phyloP scores from a whole-genome alignment of 2,329 filamentous ascomycete species.

The Penicillium sp. region DNA sequence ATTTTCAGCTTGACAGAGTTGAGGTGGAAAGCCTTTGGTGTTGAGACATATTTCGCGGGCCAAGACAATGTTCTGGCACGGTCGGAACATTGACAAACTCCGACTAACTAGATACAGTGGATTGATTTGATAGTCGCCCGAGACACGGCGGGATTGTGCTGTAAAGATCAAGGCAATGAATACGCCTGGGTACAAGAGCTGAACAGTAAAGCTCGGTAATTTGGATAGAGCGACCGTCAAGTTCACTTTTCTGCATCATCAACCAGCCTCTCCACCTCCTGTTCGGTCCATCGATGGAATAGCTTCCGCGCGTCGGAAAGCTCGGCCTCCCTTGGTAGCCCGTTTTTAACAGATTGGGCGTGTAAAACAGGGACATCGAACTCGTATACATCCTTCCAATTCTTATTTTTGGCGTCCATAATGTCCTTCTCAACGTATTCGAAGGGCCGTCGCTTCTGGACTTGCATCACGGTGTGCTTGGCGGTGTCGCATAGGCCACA shows the following conservation, averaged over 20 bases:
- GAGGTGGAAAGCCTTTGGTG: too few relatives aligned
- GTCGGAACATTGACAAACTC: too few relatives aligned
- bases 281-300: constrained; percentile 65
- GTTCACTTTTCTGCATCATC: constrained; percentile 49
- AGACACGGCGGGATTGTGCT: too few relatives aligned
- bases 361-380: constrained; percentile 69
- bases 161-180: too few relatives aligned
- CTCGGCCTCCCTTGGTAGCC: constrained; percentile 53
- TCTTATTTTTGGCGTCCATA: constrained; percentile 56
- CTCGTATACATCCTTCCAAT: constrained; percentile 65
- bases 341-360: constrained; percentile 52
- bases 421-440: constrained; percentile 64
- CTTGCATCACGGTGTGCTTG: constrained; percentile 58
- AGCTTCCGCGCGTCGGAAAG: constrained; percentile 64
- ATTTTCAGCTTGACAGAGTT: too few relatives aligned
- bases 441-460: constrained; percentile 58
- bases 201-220: too few relatives aligned
- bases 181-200: too few relatives aligned
- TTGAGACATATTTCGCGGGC: too few relatives aligned
- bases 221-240: too few relatives aligned
- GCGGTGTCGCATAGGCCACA: constrained; percentile 66
- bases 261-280: constrained; percentile 59
- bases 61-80: too few relatives aligned
- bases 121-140: too few relatives aligned
- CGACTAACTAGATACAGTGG: too few relatives aligned